Percentiles rank a stretch among this genome's conserved stretches.
Conservation (phyloP, 257 asterid species). For the Plantago ovata region DNA sequence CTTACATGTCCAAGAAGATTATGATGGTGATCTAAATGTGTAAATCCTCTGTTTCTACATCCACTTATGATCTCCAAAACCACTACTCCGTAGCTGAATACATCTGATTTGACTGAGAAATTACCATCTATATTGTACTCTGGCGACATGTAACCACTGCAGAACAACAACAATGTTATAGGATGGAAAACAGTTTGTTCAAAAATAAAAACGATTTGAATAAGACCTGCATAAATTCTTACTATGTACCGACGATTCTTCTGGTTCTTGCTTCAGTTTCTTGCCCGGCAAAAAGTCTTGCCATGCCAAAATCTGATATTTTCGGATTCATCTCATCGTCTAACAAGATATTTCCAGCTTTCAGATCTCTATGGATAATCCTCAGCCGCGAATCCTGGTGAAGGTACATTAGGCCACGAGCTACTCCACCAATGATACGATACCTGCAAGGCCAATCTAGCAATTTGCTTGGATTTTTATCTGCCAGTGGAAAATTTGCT, state of each 20-base stretch:
- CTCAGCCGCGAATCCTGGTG: conserved; percentile 25
- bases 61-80: conserved; percentile 21
- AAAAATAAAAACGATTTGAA: not conserved
- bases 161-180: not conserved
- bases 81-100: conserved; percentile 21
- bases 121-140: conserved; percentile 23
- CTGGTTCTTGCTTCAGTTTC: conserved; percentile 22
- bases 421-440: conserved; percentile 21
- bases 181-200: not conserved
- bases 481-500: conserved; percentile 9
- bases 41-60: conserved; percentile 16
- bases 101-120: conserved; percentile 22
- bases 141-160: conserved; percentile 24
- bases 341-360: conserved; percentile 21
- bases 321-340: conserved; percentile 22
- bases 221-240: not conserved
- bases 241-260: conserved; percentile 23
- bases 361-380: conserved; percentile 11
- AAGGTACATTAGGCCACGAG: conserved; percentile 24
- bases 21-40: conserved; percentile 22
- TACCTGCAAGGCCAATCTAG: conserved; percentile 24
- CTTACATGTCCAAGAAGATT: conserved; percentile 24
- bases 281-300: conserved; percentile 19
- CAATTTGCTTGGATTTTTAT: conserved; percentile 13
- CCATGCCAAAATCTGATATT: conserved; percentile 23